Conservation (phyloP, 2,329 filamentous ascomycete genomes). For the Fusarium stilboides region DNA sequence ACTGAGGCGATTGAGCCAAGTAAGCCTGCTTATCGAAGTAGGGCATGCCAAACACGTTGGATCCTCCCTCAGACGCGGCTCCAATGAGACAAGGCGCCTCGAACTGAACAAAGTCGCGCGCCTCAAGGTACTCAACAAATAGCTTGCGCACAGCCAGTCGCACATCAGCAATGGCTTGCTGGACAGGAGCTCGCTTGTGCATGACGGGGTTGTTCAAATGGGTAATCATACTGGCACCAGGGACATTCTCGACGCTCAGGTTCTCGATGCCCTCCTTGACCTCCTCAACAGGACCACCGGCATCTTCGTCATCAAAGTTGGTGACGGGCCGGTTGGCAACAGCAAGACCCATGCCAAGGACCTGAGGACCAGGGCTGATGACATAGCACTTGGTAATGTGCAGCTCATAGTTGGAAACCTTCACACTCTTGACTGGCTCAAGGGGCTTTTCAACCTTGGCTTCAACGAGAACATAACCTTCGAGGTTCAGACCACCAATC, state of each 20-base stretch:
- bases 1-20: conserved; percentile 85
- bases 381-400: conserved; percentile 90
- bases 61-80: conserved; percentile 91
- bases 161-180: conserved; percentile 80
- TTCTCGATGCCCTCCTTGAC: conserved; percentile 62
- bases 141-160: conserved; percentile 74
- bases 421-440: conserved; percentile 90
- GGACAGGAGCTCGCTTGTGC: conserved; percentile 91
- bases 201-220: conserved; percentile 93
- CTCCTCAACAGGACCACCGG: conserved; percentile 59
- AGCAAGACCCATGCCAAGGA: conserved; percentile 71
- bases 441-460: conserved; percentile 85
- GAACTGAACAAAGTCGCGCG: conserved; percentile 65
- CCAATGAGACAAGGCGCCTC: conserved; percentile 92
- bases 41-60: conserved; percentile 89
- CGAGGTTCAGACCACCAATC: conserved; percentile 79
- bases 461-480: conserved; percentile 87
- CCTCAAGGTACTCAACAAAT: conserved; percentile 83
- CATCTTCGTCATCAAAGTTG: conserved; percentile 73
- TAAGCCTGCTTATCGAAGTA: conserved; percentile 91
- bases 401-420: conserved; percentile 84
- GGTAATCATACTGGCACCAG: conserved; percentile 85
- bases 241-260: conserved; percentile 63
- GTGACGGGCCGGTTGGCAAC: conserved; percentile 69
- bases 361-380: conserved; percentile 74